These are phyloP conservation scores for Trichophyton equinum DNA, from an alignment of 2,329 filamentous ascomycete genomes.

Conservation along the genomic window DNA sequence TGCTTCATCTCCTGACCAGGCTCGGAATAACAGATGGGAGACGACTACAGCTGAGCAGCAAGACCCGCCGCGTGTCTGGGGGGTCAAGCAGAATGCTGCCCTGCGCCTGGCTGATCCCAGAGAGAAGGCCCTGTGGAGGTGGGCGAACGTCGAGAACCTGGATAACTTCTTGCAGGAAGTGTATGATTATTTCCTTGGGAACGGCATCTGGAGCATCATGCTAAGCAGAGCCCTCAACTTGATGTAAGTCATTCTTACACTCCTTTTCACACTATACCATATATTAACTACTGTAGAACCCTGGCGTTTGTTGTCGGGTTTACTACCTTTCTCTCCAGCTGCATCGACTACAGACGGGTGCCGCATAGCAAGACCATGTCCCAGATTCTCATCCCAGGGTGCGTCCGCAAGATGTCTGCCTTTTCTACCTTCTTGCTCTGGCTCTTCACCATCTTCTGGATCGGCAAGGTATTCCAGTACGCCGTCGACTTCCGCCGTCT, in stretches of 20 bases:
- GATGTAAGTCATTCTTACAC: conserved; percentile 41
- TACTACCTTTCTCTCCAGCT: conserved; percentile 71
- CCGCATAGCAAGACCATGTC: conserved; percentile 49
- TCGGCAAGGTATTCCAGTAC: conserved; percentile 65
- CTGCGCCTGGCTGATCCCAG: conserved; percentile 44
- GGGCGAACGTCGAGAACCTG: conserved; percentile 81
- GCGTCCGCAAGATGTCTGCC: conserved; percentile 61
- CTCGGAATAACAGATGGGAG: conserved; percentile 44
- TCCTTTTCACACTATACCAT: not conserved
- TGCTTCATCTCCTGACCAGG: conserved; percentile 23
- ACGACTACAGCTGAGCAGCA: conserved; percentile 29
- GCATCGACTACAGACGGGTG: conserved; percentile 67
- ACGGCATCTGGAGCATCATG: conserved; percentile 75
- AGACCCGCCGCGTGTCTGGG: conserved; percentile 1
- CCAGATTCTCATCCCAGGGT: conserved; percentile 57
- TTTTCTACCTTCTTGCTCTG: conserved; percentile 68
- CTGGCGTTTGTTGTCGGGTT: conserved; percentile 72
- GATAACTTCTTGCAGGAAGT: conserved; percentile 78
- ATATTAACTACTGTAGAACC: conserved; percentile 41
- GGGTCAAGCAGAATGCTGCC: conserved; percentile 12
- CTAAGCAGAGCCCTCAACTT: conserved; percentile 60
- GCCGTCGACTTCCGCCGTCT: conserved; percentile 61
- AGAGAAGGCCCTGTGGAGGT: conserved; percentile 79
- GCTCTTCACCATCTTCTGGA: conserved; percentile 75
- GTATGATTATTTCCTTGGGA: conserved; percentile 73